Evolutionary conservation across 169 alveolate species (phyloP).

Genomic region (Eimeria zaria): DNA sequence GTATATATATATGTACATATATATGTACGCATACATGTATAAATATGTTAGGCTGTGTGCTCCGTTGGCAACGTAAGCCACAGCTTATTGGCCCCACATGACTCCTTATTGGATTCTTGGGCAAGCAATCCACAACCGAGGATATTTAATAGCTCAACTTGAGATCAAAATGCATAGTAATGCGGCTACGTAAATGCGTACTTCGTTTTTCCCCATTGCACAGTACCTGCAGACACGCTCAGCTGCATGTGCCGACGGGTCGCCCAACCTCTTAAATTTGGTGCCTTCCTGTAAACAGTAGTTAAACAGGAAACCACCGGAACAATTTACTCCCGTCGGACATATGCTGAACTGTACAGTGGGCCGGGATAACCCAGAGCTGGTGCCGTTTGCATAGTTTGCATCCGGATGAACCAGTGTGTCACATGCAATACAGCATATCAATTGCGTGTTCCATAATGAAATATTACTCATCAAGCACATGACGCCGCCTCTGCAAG

Average conservation of each 20-base stretch:
- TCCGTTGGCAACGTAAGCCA: background rate
- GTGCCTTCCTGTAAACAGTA: background rate
- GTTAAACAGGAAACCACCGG: background rate
- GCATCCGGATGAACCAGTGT: background rate
- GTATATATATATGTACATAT: background rate
- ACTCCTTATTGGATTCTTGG: conserved; percentile 4
- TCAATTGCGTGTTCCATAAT: background rate
- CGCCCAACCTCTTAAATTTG: background rate
- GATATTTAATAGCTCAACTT: background rate
- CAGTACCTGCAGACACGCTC: background rate
- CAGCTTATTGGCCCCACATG: conserved; percentile 16
- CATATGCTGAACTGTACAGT: background rate
- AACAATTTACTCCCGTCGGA: background rate
- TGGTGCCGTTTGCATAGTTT: background rate
- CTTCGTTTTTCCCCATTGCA: background rate
- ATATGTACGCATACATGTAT: background rate
- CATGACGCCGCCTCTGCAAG: background rate
- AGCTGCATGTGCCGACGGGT: background rate
- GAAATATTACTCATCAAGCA: background rate
- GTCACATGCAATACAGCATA: background rate
- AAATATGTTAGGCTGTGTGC: background rate
- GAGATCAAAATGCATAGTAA: background rate
- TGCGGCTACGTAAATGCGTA: background rate
- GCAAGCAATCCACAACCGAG: background rate
- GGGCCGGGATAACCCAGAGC: background rate